Percentiles rank a stretch among this genome's conserved stretches.
phyloP scores from a whole-genome alignment of 2,329 filamentous ascomycete genomes.

The Daldinia eschscholtzii region DNA sequence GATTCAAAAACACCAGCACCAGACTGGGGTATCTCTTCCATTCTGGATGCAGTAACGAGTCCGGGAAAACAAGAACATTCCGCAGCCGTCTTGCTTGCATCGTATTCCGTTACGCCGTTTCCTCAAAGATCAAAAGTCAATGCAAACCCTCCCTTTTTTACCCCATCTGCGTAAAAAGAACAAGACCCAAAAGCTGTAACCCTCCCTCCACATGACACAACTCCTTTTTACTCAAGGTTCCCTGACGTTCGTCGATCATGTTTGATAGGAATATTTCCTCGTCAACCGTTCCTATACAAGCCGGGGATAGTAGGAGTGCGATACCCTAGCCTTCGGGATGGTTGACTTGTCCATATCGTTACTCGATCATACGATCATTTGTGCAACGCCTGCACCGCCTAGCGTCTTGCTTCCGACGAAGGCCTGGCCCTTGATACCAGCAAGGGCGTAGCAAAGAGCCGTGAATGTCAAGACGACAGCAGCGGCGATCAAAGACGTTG shows the following conservation, averaged over 20 bases:
- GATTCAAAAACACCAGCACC: slow-evolving; percentile 43
- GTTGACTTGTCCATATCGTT: slow-evolving; percentile 6
- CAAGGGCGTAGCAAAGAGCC: slow-evolving; percentile 82
- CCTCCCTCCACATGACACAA: slow-evolving; percentile 21
- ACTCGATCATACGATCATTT: slow-evolving; percentile 88
- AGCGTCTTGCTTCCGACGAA: slow-evolving; percentile 96
- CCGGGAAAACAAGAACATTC: slow-evolving; percentile 39
- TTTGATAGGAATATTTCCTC: slow-evolving; percentile 11
- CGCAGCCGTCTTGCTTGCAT: slow-evolving; percentile 38
- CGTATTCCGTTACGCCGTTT: slow-evolving; percentile 45
- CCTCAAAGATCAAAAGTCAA: slow-evolving; percentile 40
- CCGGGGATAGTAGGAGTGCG: slow-evolving; percentile 12
- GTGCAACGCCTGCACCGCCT: slow-evolving; percentile 90
- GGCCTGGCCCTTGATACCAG: slow-evolving; percentile 83
- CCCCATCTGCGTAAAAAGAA: slow-evolving; percentile 24
- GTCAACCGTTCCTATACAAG: slow-evolving; percentile 19
- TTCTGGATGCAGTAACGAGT: slow-evolving; percentile 39
- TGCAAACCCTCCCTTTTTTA: slow-evolving; percentile 37
- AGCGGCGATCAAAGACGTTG: slow-evolving; percentile 85
- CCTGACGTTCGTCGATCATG: slow-evolving; percentile 31
- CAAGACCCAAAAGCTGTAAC: slow-evolving; percentile 28
- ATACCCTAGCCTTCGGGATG: slow-evolving; percentile 12
- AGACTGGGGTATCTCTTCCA: slow-evolving; percentile 44
- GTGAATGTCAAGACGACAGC: slow-evolving; percentile 85
- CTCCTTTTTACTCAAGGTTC: slow-evolving; percentile 21